phyloP scores from a whole-genome alignment of 805 yeast species.

The Vanderwaltozyma yarrowii region DNA sequence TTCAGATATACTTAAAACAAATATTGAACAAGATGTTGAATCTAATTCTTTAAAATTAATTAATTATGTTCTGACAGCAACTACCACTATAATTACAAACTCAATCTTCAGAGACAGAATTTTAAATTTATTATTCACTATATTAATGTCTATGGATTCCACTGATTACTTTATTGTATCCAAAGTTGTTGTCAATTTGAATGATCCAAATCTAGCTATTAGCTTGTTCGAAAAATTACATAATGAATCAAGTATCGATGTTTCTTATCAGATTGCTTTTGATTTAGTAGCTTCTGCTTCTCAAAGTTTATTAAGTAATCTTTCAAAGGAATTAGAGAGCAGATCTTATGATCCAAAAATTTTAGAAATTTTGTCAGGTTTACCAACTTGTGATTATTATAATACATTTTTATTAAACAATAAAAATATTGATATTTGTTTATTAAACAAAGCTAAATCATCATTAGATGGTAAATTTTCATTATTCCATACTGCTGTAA shows the following conservation, averaged over 20 bases:
- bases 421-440: conserved; percentile 75
- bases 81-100: conserved; percentile 56
- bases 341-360: conserved; percentile 34
- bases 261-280: conserved; percentile 90
- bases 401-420: conserved; percentile 80
- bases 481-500: conserved; percentile 89
- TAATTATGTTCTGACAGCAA: conserved; percentile 65
- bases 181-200: conserved; percentile 80
- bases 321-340: conserved; percentile 34
- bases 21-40: conserved; percentile 34
- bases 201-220: conserved; percentile 63
- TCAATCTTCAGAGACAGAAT: conserved; percentile 57
- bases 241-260: conserved; percentile 35
- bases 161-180: conserved; percentile 80
- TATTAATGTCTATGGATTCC: conserved; percentile 44
- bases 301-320: conserved; percentile 67
- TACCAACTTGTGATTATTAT: conserved; percentile 88
- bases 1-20: conserved; percentile 41
- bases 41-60: conserved; percentile 46
- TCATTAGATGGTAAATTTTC: conserved; percentile 86
- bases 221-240: conserved; percentile 50
- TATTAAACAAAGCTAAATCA: conserved; percentile 72
- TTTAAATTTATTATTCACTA: conserved; percentile 49
- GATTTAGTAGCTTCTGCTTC: conserved; percentile 88
- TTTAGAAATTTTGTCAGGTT: conserved; percentile 70